These are phyloP conservation scores for Pseudozyma hubeiensis DNA, from an alignment of 1,284 basidiomycete genomes.

Conservation along the genomic window DNA sequence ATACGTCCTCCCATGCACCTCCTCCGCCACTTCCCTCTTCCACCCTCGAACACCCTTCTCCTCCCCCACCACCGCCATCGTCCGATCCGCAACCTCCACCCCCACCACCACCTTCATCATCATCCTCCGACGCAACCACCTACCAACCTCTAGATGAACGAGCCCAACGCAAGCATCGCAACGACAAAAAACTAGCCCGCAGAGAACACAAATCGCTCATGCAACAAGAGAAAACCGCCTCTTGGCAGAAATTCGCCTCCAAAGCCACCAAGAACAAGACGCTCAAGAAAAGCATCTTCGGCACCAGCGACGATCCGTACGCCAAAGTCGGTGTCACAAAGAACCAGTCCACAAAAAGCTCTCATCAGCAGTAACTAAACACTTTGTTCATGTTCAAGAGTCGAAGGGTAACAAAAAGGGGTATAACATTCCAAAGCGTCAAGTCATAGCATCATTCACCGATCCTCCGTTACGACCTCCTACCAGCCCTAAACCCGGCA, in stretches of 20 bases:
- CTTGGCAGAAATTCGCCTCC: slow-evolving; percentile 98
- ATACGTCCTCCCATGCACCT: slow-evolving; percentile 70
- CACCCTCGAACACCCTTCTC: slow-evolving; percentile 68
- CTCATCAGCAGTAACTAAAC: no score
- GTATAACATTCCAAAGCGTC: no score
- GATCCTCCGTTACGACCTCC: not conserved
- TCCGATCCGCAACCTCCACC: not conserved
- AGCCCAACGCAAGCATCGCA: slow-evolving; percentile 78
- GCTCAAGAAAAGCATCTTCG: slow-evolving; percentile 80
- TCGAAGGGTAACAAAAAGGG: no score
- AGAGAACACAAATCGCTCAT: slow-evolving; percentile 89
- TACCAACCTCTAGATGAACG: slow-evolving; percentile 16
- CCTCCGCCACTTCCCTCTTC: slow-evolving; percentile 70
- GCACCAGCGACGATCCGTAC: slow-evolving; percentile 91
- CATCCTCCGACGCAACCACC: no score
- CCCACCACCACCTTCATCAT: not conserved
- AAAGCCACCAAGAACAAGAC: slow-evolving; percentile 78
- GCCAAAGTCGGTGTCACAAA: slow-evolving; percentile 76
- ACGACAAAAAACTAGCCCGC: slow-evolving; percentile 91
- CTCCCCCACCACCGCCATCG: not conserved
- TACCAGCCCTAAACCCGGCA: slow-evolving; percentile 30
- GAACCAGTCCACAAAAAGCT: no score
- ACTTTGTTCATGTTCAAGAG: no score
- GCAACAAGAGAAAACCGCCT: slow-evolving; percentile 85
- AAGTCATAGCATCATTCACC: no score